Conservation (phyloP, 192 early-diverging fungal genomes). For the Gamsiella multidivaricata region DNA sequence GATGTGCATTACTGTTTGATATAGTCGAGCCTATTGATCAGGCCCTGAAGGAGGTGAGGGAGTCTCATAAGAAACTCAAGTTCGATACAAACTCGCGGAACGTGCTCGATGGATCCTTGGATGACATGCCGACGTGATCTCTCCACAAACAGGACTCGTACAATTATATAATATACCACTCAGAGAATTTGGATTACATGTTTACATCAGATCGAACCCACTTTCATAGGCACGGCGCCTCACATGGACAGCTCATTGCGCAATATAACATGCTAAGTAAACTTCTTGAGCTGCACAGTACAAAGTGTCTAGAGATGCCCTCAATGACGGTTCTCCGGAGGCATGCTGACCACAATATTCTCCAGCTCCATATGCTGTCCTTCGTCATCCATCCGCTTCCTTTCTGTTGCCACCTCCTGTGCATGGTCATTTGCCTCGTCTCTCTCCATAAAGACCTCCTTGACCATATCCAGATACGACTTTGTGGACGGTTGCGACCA, state of each 20-base stretch:
- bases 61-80: background rate
- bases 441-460: constrained; percentile 46
- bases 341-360: constrained; percentile 35
- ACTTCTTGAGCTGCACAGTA: too few species aligned
- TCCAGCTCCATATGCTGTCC: constrained; percentile 34
- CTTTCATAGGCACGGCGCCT: too few species aligned
- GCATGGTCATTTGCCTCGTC: constrained; percentile 38
- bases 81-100: constrained; percentile 11
- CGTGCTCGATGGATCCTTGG: background rate
- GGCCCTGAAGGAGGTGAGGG: constrained; percentile 5
- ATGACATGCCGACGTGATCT: background rate
- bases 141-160: too few species aligned
- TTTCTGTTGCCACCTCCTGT: constrained; percentile 21
- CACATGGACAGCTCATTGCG: too few species aligned
- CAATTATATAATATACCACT: too few species aligned
- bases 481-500: constrained; percentile 52
- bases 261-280: too few species aligned
- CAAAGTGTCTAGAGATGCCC: too few species aligned
- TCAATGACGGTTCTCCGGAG: background rate
- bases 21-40: constrained; percentile 22
- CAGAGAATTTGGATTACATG: too few species aligned
- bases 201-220: too few species aligned
- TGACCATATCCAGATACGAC: constrained; percentile 50
- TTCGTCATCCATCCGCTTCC: constrained; percentile 30
- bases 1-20: background rate